Percentiles rank a stretch among this genome's conserved stretches.
These are phyloP conservation scores for Cutaneotrichosporon sp. DNA, from an alignment of 1,284 basidiomycete genomes.

Conservation along the genomic window DNA sequence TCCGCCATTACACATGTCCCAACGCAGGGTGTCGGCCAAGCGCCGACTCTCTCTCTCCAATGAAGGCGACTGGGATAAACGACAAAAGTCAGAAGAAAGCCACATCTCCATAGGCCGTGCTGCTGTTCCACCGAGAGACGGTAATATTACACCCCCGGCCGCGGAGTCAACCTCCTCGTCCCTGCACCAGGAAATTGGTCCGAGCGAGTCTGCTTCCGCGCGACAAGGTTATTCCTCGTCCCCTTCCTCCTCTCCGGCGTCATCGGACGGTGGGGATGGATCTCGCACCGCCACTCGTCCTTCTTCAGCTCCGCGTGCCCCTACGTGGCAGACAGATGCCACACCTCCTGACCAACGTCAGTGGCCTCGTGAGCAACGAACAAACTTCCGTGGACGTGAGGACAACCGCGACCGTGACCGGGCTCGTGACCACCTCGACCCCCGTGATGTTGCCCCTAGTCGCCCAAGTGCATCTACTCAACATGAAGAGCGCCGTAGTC, in stretches of 20 bases:
- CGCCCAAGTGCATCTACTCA: neutral
- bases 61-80: slow-evolving; percentile 11
- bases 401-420: neutral
- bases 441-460: neutral
- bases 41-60: slow-evolving; percentile 11
- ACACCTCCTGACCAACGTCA: neutral
- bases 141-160: neutral
- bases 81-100: slow-evolving; percentile 2
- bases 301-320: neutral
- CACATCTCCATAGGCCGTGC: slow-evolving; percentile 1
- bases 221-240: slow-evolving; percentile 1
- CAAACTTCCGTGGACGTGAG: neutral
- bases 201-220: neutral
- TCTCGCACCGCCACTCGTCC: neutral
- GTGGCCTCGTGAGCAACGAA: neutral
- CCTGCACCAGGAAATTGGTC: neutral
- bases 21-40: slow-evolving; percentile 6
- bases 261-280: neutral
- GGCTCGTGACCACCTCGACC: slow-evolving; percentile 1
- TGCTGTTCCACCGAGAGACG: neutral
- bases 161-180: neutral
- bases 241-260: neutral
- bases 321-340: slow-evolving; percentile 12
- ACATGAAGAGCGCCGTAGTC: neutral
- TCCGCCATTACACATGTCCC: slow-evolving; percentile 6